Evolutionary conservation across 164 flowering plant species (phyloP).

Genomic region (Dillenia suffruticosa): DNA sequence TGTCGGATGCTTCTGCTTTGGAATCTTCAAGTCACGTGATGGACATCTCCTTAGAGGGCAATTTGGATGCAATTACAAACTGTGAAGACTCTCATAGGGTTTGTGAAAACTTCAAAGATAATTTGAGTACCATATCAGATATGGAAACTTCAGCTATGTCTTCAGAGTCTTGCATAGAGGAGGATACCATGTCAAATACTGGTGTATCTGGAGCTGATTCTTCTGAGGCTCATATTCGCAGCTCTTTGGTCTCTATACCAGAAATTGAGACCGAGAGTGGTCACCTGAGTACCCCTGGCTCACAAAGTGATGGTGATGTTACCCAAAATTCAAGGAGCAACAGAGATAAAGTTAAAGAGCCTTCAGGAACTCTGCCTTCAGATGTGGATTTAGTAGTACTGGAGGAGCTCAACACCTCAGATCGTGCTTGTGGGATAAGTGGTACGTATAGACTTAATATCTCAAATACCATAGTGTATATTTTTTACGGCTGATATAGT

Average conservation of each 20-base stretch:
- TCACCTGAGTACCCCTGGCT: constrained; percentile 22
- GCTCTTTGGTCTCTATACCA: constrained; percentile 24
- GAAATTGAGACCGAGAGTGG: constrained; percentile 42
- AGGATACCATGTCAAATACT: constrained; percentile 12
- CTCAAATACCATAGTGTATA: too few relatives aligned
- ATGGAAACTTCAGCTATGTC: constrained; percentile 17
- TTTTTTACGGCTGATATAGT: too few relatives aligned
- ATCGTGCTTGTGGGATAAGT: constrained; percentile 25
- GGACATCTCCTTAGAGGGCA: constrained; percentile 18
- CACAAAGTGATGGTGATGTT: constrained; percentile 19
- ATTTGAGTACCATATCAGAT: constrained; percentile 18
- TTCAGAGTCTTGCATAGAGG: constrained; percentile 25
- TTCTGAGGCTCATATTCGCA: constrained; percentile 22
- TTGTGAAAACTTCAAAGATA: constrained; percentile 25
- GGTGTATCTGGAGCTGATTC: constrained; percentile 22
- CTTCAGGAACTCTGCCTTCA: constrained; percentile 16
- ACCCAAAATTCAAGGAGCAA: constrained; percentile 24
- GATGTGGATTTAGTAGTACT: constrained; percentile 21
- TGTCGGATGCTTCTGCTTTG: constrained; percentile 25
- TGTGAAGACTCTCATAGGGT: constrained; percentile 30
- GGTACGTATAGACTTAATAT: constrained; percentile 29
- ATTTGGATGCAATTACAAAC: constrained; percentile 23
- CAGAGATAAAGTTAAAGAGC: constrained; percentile 31
- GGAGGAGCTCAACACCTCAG: constrained; percentile 25
- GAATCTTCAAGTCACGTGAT: constrained; percentile 28